A percentile compares a stretch with the other conserved stretches of the same genome.
phyloP scores from a whole-genome alignment of 331 rosid genomes.

The Prunus yedoensis region DNA sequence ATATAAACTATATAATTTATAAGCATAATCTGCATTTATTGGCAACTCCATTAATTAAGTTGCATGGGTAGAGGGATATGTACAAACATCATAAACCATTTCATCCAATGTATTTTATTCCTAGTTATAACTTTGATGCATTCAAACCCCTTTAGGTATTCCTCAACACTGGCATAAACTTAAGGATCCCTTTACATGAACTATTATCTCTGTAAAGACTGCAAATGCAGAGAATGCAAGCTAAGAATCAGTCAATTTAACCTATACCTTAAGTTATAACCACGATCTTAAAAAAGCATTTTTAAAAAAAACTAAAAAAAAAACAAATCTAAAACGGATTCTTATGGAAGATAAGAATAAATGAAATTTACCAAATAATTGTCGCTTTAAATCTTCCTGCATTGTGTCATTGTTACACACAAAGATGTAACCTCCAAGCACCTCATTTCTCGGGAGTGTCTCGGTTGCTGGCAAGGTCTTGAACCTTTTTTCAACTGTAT shows the following conservation, averaged over 20 bases:
- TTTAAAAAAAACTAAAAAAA: background rate
- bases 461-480: slow-evolving; percentile 98
- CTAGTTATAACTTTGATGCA: background rate
- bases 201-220: background rate
- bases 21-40: background rate
- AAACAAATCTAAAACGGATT: background rate
- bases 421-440: slow-evolving; percentile 98
- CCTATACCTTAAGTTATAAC: background rate
- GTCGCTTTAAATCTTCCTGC: slow-evolving; percentile 99
- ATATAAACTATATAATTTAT: background rate
- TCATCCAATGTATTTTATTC: background rate
- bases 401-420: slow-evolving; percentile 98
- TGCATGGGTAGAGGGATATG: background rate
- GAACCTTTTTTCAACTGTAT: slow-evolving; percentile 81
- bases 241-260: background rate
- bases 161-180: background rate
- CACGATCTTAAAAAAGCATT: background rate
- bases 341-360: background rate
- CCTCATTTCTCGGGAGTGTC: slow-evolving; percentile 96
- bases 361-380: slow-evolving; percentile 70
- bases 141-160: background rate
- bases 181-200: background rate
- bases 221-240: slow-evolving; percentile 6
- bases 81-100: background rate
- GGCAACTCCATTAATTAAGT: background rate